Evolutionary conservation across 2,329 filamentous ascomycete genomes (phyloP).

Genomic region (Pseudohalonectria lignicola): DNA sequence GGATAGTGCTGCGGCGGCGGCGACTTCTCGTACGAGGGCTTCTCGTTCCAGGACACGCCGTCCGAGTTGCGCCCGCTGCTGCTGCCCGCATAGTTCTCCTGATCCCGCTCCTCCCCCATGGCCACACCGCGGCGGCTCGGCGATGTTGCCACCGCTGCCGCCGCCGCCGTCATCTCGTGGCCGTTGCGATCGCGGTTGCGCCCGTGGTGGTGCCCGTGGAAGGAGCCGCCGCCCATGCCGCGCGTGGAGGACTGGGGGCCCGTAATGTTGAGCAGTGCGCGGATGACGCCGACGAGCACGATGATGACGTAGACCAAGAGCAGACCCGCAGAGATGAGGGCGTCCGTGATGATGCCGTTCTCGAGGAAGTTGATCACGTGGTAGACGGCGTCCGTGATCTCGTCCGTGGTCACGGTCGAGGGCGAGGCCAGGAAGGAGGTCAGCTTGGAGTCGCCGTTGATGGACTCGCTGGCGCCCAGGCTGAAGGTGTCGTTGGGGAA

Average conservation of each 20-base stretch:
- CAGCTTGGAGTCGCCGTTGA: slow-evolving; percentile 46
- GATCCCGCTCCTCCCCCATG: background rate
- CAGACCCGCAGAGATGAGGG: slow-evolving; percentile 66
- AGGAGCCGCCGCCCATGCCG: too few species aligned
- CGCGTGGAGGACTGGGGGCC: background rate
- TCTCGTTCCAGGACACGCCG: too few species aligned
- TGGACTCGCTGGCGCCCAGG: slow-evolving; percentile 55
- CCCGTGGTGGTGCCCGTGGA: background rate
- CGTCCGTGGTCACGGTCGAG: slow-evolving; percentile 62
- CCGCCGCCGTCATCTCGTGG: background rate
- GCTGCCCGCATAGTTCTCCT: background rate
- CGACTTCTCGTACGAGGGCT: background rate
- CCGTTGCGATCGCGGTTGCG: background rate
- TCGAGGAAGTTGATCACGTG: slow-evolving; percentile 58
- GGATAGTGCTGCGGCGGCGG: background rate
- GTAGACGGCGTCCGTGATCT: slow-evolving; percentile 66
- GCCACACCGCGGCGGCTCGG: background rate
- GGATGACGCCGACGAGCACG: slow-evolving; percentile 45
- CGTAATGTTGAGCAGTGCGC: slow-evolving; percentile 3
- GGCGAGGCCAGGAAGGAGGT: slow-evolving; percentile 70
- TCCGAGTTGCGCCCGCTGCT: too few species aligned
- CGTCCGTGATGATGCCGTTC: slow-evolving; percentile 61
- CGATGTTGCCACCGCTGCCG: background rate
- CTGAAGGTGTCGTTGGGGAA: slow-evolving; percentile 78
- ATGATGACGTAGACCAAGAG: slow-evolving; percentile 63